Conservation (phyloP, 2,329 filamentous ascomycete genomes). For the Colletotrichum echinochloae region DNA sequence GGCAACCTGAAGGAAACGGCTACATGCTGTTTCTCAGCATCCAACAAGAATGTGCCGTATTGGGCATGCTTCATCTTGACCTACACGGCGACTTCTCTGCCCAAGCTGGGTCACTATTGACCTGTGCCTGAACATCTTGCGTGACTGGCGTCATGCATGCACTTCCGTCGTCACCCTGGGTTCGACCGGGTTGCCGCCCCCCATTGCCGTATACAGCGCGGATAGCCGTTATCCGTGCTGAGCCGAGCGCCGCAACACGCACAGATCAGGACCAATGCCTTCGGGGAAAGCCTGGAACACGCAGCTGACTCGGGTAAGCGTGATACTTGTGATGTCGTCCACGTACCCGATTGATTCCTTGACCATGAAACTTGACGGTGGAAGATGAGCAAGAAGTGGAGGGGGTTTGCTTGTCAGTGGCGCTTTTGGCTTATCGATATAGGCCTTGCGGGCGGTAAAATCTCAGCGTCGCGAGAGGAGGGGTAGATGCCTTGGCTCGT, state of each 20-base stretch:
- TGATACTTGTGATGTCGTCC: conserved; percentile 18
- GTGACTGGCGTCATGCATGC: not conserved
- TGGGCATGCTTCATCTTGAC: not conserved
- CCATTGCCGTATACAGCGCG: not conserved
- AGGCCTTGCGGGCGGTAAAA: conserved; percentile 9
- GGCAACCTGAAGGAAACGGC: not conserved
- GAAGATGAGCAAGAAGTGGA: conserved; percentile 10
- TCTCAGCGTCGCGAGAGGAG: conserved; percentile 23
- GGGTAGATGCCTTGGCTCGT: conserved; percentile 26
- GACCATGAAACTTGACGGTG: conserved; percentile 24
- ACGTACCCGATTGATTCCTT: not conserved
- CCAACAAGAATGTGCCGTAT: not conserved
- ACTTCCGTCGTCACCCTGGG: not conserved
- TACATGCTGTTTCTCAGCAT: not conserved
- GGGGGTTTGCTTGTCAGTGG: conserved; percentile 11
- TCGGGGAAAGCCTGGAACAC: conserved; percentile 6
- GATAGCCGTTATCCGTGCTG: conserved; percentile 14
- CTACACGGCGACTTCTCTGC: not conserved
- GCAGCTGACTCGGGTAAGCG: not conserved
- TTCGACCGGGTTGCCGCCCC: not conserved
- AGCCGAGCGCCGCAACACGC: not conserved
- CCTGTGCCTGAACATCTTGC: not conserved
- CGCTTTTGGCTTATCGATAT: conserved; percentile 19
- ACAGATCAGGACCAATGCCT: not conserved
- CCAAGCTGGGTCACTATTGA: not conserved